Evolutionary conservation across 805 yeast species (phyloP).

Genomic region (Sungouiella blattae): DNA sequence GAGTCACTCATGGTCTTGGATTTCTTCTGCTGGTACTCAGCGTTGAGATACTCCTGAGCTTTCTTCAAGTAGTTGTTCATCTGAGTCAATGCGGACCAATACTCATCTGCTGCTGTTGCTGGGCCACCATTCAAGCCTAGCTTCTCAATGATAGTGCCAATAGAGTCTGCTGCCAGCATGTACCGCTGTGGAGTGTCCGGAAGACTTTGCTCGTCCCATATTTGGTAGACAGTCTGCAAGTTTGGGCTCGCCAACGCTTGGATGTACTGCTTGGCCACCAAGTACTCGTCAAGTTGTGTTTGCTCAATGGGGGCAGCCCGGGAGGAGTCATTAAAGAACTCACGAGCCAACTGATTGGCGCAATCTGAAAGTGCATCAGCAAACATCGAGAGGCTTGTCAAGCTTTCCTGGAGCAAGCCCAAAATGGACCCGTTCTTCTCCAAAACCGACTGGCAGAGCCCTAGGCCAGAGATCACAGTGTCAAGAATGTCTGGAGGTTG

Average conservation of each 20-base stretch:
- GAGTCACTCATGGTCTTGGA: conserved; percentile 14
- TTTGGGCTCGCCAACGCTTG: conserved; percentile 2
- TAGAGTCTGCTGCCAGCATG: conserved; percentile 41
- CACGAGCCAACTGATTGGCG: conserved; percentile 3
- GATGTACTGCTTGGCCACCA: conserved; percentile 23
- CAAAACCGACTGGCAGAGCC: conserved; percentile 27
- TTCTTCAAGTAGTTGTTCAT: conserved; percentile 36
- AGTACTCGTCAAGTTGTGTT: conserved; percentile 28
- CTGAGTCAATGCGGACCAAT: conserved; percentile 39
- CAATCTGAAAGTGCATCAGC: conserved; percentile 5
- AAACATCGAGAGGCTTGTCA: conserved; percentile 19
- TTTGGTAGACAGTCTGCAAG: conserved; percentile 20
- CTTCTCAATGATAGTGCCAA: conserved; percentile 42
- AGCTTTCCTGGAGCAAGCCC: conserved; percentile 3
- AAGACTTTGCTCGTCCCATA: conserved; percentile 32
- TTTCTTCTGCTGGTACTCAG: conserved; percentile 12
- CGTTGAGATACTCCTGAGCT: conserved; percentile 33
- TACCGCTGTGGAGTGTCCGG: conserved; percentile 34
- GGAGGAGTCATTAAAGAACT: conserved; percentile 14
- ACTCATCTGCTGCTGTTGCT: conserved; percentile 11
- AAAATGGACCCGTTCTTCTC: conserved; percentile 16
- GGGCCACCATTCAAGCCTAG: conserved; percentile 14
- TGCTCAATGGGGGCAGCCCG: conserved; percentile 25
- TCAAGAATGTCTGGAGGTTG: conserved; percentile 38
- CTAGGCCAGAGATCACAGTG: conserved; percentile 26